Base-by-base conservation (phyloP, 2,329 filamentous ascomycete species). In the Pseudovirgaria hyperparasitica region DNA sequence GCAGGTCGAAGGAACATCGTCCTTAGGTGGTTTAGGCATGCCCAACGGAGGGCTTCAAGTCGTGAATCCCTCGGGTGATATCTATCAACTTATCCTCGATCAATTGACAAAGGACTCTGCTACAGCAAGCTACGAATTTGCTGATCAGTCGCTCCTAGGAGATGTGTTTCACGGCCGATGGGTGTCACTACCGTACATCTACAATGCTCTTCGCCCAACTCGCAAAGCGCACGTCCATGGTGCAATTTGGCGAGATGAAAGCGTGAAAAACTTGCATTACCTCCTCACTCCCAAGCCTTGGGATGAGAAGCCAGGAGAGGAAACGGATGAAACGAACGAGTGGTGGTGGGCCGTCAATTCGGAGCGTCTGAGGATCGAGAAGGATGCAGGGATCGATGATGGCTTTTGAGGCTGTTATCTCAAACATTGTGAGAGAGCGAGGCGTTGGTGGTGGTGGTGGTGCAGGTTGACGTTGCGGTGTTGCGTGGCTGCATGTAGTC, bases 241-340 rank as follows among this genome's bases (percentile, higher is more conserved):
- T 36, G 51, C 57, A 16, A 73, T 76, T 30, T 76, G 71, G 71
- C 52, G 60, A 32, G 70, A 76, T 35, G 61, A 66, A 11, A 45
- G 62, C 38, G 66, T 75, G 12, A 74, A 73, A 54, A 75, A 74
- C 38, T 54, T 75, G 8, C 71, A 76, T 45, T 75, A 71, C 39
- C 66, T 76, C 21, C 42, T 76, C 29, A 65, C 58, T 26, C 69
- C 70, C 17, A 76, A 76, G 52, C 71, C 71, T 4, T 76, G 71
- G 71, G 67, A 75, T 34, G 68, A 74, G 48, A 55, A 49, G 28
- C 41, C 49, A 9, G 54, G 50, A 6, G 49, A 57, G 39, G 48
- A 48, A 29, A 43, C 52, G 27, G 59, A 70, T 32, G 61, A 63
- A 35, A 60, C 57, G 19, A 58, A 70, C 49, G 51, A 53, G 31